phyloP scores from a whole-genome alignment of 2,329 filamentous ascomycete species.

The Pestalotiopsis sp. region DNA sequence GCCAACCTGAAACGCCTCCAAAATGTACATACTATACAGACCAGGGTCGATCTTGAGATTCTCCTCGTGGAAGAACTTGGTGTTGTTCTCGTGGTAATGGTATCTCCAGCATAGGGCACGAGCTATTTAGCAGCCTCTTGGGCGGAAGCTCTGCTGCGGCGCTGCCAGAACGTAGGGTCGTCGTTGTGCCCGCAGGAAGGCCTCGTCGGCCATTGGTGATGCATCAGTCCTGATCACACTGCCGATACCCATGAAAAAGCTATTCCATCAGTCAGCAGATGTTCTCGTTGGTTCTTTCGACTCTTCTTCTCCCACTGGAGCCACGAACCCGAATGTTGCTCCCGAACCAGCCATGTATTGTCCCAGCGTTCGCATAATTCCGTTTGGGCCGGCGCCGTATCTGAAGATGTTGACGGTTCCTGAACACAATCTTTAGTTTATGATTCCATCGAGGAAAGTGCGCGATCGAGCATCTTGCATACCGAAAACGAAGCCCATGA shows the following conservation, averaged over 20 bases:
- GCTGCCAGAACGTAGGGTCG: slow-evolving; percentile 69
- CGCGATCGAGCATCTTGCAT: slow-evolving; percentile 29
- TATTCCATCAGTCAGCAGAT: slow-evolving; percentile 30
- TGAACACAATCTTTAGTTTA: slow-evolving; percentile 36
- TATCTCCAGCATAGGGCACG: background rate
- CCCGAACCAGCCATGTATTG: slow-evolving; percentile 97
- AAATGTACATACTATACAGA: slow-evolving; percentile 10
- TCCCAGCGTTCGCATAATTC: slow-evolving; percentile 89
- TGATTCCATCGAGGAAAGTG: background rate
- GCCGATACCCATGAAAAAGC: slow-evolving; percentile 98
- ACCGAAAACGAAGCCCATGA: slow-evolving; percentile 99
- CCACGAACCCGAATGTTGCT: slow-evolving; percentile 86
- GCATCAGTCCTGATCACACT: slow-evolving; percentile 94
- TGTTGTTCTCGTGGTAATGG: background rate
- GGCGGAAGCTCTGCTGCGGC: slow-evolving; percentile 39
- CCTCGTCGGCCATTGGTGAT: slow-evolving; percentile 72
- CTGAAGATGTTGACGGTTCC: slow-evolving; percentile 93
- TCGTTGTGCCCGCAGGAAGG: slow-evolving; percentile 74
- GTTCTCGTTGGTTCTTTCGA: slow-evolving; percentile 17
- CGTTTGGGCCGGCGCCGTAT: slow-evolving; percentile 90
- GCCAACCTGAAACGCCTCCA: slow-evolving; percentile 4
- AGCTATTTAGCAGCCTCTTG: slow-evolving; percentile 27
- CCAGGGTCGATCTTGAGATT: background rate
- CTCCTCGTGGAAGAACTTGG: background rate
- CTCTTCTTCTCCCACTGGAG: background rate